Conservation (phyloP, 805 yeast genomes). For the Zygotorulaspora chibaensis region DNA sequence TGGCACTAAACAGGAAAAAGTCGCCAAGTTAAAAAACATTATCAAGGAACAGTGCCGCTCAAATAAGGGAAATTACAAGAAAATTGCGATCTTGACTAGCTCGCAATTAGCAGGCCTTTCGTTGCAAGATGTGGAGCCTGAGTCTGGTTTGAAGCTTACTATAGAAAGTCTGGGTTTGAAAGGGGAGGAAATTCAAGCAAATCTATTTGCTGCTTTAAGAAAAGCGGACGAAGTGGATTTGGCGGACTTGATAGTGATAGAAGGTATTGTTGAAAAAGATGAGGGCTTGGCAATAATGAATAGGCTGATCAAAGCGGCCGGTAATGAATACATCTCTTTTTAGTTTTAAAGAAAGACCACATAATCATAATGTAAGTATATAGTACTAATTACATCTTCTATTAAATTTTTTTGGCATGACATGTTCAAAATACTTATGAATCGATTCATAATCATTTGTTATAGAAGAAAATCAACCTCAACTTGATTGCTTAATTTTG, state of each 20-base stretch:
- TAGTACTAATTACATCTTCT: background rate
- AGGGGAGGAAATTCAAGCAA: conserved; percentile 61
- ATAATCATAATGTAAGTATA: too few species aligned
- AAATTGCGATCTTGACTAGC: conserved; percentile 50
- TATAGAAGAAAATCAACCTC: background rate
- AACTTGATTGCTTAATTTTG: background rate
- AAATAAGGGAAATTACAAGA: conserved; percentile 19
- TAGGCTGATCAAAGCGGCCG: conserved; percentile 79
- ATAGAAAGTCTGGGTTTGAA: conserved; percentile 40
- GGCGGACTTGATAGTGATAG: conserved; percentile 74
- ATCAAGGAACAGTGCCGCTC: conserved; percentile 14
- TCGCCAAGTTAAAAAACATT: conserved; percentile 31
- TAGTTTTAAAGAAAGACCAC: conserved; percentile 2
- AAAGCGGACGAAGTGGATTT: conserved; percentile 61
- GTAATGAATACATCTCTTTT: conserved; percentile 35
- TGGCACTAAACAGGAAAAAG: conserved; percentile 29
- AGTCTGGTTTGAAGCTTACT: conserved; percentile 6
- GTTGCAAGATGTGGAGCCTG: conserved; percentile 2
- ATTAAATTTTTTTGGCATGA: background rate
- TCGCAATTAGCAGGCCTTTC: conserved; percentile 27
- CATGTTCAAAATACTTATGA: background rate
- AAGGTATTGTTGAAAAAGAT: conserved; percentile 67
- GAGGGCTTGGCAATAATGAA: conserved; percentile 97
- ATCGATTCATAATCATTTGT: background rate
- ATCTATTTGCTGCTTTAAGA: conserved; percentile 67